Base-by-base conservation (phyloP, 148 eudicot species). In the Euryodendron excelsum region DNA sequence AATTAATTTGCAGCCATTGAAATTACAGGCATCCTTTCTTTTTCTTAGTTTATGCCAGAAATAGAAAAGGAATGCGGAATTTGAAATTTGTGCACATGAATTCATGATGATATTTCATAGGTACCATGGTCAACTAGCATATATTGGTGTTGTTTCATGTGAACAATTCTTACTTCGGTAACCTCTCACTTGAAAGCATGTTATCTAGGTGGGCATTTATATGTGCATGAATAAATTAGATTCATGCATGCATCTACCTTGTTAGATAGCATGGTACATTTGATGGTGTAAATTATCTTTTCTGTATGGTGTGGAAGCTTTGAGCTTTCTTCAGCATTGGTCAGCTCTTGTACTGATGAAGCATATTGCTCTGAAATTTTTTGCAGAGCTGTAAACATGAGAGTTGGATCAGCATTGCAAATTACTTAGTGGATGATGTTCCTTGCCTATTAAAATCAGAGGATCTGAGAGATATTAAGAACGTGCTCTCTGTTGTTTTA, bases 341-440 rank as follows among this genome's bases (percentile, higher is more conserved):
- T n/a, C 53, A n/a, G 4, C 30, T 27, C 25, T 71, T 71, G 28
- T 45, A 21, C 27, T 52, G 34, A 45, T 72, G 69, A 45, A 76
- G 31, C 3, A 28, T 72, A 20, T 67, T 55, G 33, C 17, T 72
- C 23, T 78, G 69, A 21, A 18, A 66, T 56, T 72, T 58, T 75
- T 74, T 48, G 80, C 84, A 94, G 98, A 94, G 94, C 84, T 94
- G 98, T 83, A 91, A 91, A 82, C 92, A 92, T 79, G 92, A 91
- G 84, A 91, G 92, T 83, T 92, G 98, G 95, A 70, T 69, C 62
- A 81, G 82, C 75, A 83, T 87, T 56, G 92, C 97, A 69, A 92
- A 86, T 83, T 92, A 89, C 86, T 85, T 94, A 78, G 82, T 86
- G 84, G 94, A 91, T 69, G 98, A 92, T 77, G 87, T 91, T 77